Percentiles rank a stretch among this genome's conserved stretches.
Conservation (phyloP, 2,329 filamentous ascomycete species). For the Phyllosticta capitalensis region DNA sequence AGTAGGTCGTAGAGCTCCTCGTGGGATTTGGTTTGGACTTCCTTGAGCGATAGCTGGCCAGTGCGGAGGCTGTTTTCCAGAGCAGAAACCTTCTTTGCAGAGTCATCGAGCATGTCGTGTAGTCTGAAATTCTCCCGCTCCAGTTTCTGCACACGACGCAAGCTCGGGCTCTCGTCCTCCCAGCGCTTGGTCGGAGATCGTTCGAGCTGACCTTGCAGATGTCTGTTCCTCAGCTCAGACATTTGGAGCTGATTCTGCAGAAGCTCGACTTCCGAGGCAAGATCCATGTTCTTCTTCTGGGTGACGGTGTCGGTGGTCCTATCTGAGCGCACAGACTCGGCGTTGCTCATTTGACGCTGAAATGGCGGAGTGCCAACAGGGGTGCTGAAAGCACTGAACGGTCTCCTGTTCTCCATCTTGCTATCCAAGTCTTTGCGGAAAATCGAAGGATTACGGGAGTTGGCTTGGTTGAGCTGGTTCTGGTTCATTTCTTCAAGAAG, state of each 20-base stretch:
- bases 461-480: conserved; percentile 57
- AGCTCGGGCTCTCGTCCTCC: conserved; percentile 67
- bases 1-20: conserved; percentile 89
- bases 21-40: conserved; percentile 86
- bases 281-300: conserved; percentile 81
- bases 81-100: conserved; percentile 79
- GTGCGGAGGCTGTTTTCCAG: conserved; percentile 79
- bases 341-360: conserved; percentile 58
- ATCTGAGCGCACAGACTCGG: conserved; percentile 76
- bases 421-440: conserved; percentile 52
- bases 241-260: conserved; percentile 91
- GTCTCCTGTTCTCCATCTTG: conserved; percentile 46
- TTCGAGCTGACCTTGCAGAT: conserved; percentile 80
- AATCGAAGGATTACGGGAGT: conserved; percentile 52
- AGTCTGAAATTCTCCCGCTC: conserved; percentile 86
- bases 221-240: conserved; percentile 88
- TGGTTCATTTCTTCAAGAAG: conserved; percentile 80
- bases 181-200: conserved; percentile 56
- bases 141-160: conserved; percentile 76
- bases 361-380: conserved; percentile 60
- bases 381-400: conserved; percentile 67
- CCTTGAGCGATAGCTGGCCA: conserved; percentile 78
- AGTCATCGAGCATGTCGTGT: conserved; percentile 92
- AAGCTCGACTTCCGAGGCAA: conserved; percentile 83
- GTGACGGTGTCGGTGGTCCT: conserved; percentile 72